These are phyloP conservation scores for Venturia oleaginea DNA, from an alignment of 2,329 filamentous ascomycete genomes.

Conservation along the genomic window DNA sequence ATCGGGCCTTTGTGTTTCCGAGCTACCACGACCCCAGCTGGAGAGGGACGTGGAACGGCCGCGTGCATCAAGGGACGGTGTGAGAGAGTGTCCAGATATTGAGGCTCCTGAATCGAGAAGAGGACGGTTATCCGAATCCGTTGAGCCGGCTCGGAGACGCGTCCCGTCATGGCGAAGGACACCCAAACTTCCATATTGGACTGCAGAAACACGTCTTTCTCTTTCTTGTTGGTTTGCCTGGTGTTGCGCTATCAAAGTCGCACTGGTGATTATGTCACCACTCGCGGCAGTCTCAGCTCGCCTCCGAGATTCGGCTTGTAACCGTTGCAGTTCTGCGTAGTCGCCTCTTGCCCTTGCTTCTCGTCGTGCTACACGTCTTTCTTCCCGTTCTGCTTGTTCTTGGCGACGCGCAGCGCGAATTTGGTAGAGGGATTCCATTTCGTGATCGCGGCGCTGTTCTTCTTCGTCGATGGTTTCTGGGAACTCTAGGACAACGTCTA, in stretches of 20 bases:
- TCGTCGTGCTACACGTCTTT: conserved; percentile 57
- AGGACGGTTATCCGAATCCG: conserved; percentile 62
- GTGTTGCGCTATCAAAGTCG: conserved; percentile 48
- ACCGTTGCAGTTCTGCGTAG: conserved; percentile 26
- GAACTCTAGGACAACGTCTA: conserved; percentile 82
- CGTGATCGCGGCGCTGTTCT: conserved; percentile 68
- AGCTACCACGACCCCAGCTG: conserved; percentile 28
- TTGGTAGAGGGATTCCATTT: conserved; percentile 90
- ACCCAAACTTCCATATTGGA: conserved; percentile 68
- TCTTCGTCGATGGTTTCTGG: conserved; percentile 73
- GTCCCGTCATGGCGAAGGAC: conserved; percentile 71
- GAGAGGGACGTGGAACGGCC: conserved; percentile 34
- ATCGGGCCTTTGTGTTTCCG: conserved; percentile 17
- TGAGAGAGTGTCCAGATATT: conserved; percentile 35
- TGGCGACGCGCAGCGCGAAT: conserved; percentile 70
- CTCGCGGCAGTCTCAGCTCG: conserved; percentile 37
- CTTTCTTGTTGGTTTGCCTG: conserved; percentile 48
- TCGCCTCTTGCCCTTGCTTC: conserved; percentile 69
- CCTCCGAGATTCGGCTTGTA: conserved; percentile 48
- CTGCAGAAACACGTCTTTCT: conserved; percentile 61
- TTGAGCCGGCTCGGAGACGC: conserved; percentile 61
- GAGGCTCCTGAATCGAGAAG: conserved; percentile 63
- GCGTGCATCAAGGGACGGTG: conserved; percentile 27
- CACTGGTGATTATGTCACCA: conserved; percentile 18
- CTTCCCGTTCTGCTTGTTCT: conserved; percentile 69